Evolutionary conservation across 2,329 filamentous ascomycete genomes (phyloP).

Genomic region (Pseudogymnoascus sp.): DNA sequence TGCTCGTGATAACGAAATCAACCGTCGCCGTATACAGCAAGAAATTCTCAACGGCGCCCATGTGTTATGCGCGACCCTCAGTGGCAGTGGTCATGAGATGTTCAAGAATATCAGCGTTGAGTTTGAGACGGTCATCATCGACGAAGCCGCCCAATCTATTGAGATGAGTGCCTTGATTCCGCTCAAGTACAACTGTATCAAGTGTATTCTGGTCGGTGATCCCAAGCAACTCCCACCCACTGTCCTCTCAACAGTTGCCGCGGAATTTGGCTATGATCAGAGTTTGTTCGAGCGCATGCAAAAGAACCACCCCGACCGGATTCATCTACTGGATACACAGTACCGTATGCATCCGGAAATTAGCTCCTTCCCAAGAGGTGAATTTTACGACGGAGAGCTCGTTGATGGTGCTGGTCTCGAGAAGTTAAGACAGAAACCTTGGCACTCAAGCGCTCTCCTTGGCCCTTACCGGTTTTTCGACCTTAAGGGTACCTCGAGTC

Average conservation of each 20-base stretch:
- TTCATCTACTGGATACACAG: constrained; percentile 93
- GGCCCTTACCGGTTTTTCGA: constrained; percentile 97
- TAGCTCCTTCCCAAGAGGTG: constrained; percentile 76
- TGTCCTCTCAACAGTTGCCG: constrained; percentile 87
- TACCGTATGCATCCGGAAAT: constrained; percentile 99
- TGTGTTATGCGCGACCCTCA: constrained; percentile 89
- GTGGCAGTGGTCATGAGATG: constrained; percentile 94
- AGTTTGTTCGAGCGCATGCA: constrained; percentile 99
- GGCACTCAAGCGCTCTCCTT: constrained; percentile 75
- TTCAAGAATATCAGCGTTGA: constrained; percentile 91
- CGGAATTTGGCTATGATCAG: constrained; percentile 90
- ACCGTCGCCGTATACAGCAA: constrained; percentile 76
- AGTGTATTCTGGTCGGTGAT: constrained; percentile 95
- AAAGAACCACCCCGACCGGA: constrained; percentile 74
- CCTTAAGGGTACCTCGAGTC: constrained; percentile 73
- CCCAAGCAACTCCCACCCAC: constrained; percentile 95
- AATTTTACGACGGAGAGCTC: constrained; percentile 86
- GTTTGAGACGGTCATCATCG: constrained; percentile 97
- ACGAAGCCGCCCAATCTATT: constrained; percentile 96
- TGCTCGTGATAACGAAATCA: constrained; percentile 77
- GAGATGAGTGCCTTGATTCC: constrained; percentile 94
- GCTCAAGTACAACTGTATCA: constrained; percentile 92
- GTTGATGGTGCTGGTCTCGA: constrained; percentile 81
- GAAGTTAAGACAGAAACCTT: constrained; percentile 64
- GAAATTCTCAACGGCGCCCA: constrained; percentile 85